These are phyloP conservation scores for Hypoxylon sp. DNA, from an alignment of 2,329 filamentous ascomycete genomes.

Conservation along the genomic window DNA sequence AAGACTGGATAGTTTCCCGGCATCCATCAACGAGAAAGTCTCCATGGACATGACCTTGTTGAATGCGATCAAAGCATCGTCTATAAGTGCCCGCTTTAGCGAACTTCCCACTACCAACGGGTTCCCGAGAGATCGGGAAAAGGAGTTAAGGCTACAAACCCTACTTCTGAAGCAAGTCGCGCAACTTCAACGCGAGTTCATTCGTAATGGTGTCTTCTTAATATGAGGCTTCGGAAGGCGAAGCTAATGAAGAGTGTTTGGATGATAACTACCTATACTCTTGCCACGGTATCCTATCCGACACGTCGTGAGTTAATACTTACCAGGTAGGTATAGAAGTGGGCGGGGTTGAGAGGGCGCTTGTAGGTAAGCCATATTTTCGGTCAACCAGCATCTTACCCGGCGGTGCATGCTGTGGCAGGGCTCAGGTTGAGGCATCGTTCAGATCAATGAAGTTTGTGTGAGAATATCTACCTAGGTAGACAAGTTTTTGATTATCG, in stretches of 20 bases:
- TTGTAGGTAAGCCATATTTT: not conserved
- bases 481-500: not conserved
- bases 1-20: slow-evolving; percentile 31
- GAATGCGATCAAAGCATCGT: slow-evolving; percentile 43
- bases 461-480: too few relatives aligned
- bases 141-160: slow-evolving; percentile 22
- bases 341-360: not conserved
- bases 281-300: not conserved
- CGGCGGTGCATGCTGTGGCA: not conserved
- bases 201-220: slow-evolving; percentile 11
- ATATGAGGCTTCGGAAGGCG: not conserved
- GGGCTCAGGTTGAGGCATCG: too few relatives aligned
- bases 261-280: not conserved
- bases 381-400: too few relatives aligned
- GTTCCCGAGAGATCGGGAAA: not conserved
- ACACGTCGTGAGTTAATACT: not conserved
- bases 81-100: slow-evolving; percentile 43
- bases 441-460: too few relatives aligned
- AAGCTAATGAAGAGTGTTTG: not conserved
- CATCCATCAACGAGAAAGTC: slow-evolving; percentile 43
- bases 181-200: slow-evolving; percentile 28
- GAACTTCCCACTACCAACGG: not conserved
- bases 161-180: slow-evolving; percentile 38
- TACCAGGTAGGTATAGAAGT: not conserved
- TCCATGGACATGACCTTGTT: slow-evolving; percentile 46